Conservation (phyloP, 768 basidiomycete genomes). For the Russula compacta region DNA sequence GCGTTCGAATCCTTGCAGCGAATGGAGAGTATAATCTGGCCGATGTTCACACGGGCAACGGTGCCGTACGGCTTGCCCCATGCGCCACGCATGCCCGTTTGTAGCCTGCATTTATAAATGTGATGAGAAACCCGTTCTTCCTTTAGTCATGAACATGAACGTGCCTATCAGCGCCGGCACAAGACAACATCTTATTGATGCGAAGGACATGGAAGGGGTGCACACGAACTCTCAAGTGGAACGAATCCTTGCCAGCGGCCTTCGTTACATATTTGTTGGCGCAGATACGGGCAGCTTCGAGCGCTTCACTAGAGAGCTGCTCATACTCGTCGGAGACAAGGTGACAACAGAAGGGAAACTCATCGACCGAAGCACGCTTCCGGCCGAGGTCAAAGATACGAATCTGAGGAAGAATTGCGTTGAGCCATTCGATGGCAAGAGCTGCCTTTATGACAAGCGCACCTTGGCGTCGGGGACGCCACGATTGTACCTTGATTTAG, state of each 20-base stretch:
- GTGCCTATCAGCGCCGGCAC: conserved; percentile 96
- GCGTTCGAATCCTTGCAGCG: conserved; percentile 86
- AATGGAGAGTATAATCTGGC: conserved; percentile 88
- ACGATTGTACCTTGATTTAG: conserved; percentile 93
- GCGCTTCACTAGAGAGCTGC: conserved; percentile 89
- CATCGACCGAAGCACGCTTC: conserved; percentile 93
- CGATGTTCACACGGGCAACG: conserved; percentile 93
- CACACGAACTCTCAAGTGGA: conserved; percentile 94
- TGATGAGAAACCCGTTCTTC: neutral
- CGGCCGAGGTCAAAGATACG: conserved; percentile 93
- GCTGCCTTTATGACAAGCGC: conserved; percentile 16
- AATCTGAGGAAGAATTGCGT: conserved; percentile 46
- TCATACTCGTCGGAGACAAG: conserved; percentile 98
- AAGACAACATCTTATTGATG: conserved; percentile 99
- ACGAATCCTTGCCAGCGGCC: conserved; percentile 95
- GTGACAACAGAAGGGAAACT: conserved; percentile 96
- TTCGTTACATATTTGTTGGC: conserved; percentile 99
- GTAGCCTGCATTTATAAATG: conserved; percentile 42
- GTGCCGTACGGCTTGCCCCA: conserved; percentile 99
- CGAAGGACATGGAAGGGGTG: conserved; percentile 99
- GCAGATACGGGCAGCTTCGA: conserved; percentile 97
- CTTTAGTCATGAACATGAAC: conserved; percentile 19
- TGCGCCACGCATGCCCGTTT: conserved; percentile 98
- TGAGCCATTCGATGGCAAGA: neutral
- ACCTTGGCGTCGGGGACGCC: conserved; percentile 97